Conservation (phyloP, 208 protist genomes). For the Phytomonas sp. region DNA sequence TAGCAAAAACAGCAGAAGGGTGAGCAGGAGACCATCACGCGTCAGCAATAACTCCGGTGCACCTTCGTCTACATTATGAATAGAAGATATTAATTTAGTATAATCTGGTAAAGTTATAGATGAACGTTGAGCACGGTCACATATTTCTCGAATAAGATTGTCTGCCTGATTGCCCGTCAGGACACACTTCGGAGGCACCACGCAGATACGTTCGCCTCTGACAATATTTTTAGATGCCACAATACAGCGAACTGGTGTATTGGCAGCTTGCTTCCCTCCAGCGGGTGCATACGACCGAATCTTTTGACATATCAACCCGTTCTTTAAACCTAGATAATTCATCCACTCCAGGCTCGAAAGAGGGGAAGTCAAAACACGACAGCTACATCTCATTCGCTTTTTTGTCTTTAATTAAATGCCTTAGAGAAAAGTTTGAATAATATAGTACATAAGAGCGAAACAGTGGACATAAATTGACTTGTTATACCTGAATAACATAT, state of each 20-base stretch:
- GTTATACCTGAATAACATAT: neutral
- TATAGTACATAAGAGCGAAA: neutral
- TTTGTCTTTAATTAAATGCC: neutral
- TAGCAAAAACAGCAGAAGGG: constrained; percentile 37
- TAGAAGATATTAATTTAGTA: neutral
- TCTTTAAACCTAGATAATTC: neutral
- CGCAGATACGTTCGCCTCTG: constrained; percentile 52
- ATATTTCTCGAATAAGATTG: constrained; percentile 23
- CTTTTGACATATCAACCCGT: constrained; percentile 13
- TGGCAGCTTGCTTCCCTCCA: neutral
- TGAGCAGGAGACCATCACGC: constrained; percentile 59
- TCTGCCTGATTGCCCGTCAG: constrained; percentile 39
- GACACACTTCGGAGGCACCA: constrained; percentile 31
- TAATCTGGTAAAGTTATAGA: neutral
- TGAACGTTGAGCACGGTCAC: neutral
- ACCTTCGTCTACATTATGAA: constrained; percentile 1
- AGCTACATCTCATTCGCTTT: neutral
- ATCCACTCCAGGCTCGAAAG: neutral
- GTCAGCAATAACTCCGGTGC: constrained; percentile 15
- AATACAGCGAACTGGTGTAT: constrained; percentile 43
- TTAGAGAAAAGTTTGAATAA: neutral
- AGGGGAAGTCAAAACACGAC: constrained; percentile 17
- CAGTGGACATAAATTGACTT: neutral
- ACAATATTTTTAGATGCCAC: constrained; percentile 38
- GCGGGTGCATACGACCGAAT: constrained; percentile 11